Percentiles rank a stretch among this genome's conserved stretches.
Evolutionary conservation across 768 basidiomycete genomes (phyloP).

Genomic region (Sporobolomyces pararoseus): DNA sequence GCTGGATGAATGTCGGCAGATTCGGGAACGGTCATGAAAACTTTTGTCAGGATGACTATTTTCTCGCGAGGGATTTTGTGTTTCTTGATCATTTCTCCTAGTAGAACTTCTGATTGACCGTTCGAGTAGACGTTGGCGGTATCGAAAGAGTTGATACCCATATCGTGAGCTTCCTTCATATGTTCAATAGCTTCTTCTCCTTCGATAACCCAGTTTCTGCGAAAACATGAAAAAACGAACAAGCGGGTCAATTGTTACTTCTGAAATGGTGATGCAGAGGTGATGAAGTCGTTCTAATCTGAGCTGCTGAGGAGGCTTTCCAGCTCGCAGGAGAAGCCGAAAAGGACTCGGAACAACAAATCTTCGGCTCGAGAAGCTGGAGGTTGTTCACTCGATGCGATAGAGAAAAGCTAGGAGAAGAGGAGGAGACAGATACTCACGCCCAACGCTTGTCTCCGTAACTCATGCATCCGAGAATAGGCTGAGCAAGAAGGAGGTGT

Average conservation of each 20-base stretch:
- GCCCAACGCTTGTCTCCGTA: conserved; percentile 35
- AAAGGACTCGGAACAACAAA: too few species aligned
- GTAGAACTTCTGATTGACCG: conserved; percentile 62
- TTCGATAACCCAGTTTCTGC: conserved; percentile 40
- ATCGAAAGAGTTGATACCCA: conserved; percentile 33
- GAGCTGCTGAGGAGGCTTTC: too few species aligned
- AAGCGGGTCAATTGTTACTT: too few species aligned
- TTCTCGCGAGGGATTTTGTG: conserved; percentile 66
- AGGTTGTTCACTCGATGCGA: background rate
- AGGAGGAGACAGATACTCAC: background rate
- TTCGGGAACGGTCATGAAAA: conserved; percentile 30
- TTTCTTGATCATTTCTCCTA: conserved; percentile 69
- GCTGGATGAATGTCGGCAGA: conserved; percentile 14
- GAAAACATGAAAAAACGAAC: too few species aligned
- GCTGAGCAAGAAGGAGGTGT: conserved; percentile 31
- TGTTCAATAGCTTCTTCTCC: conserved; percentile 57
- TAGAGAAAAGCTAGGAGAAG: background rate
- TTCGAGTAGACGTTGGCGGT: conserved; percentile 58
- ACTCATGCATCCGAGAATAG: conserved; percentile 59
- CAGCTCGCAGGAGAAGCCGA: too few species aligned
- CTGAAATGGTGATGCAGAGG: too few species aligned
- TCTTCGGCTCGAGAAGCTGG: background rate
- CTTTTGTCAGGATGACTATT: conserved; percentile 73
- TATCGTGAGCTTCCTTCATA: conserved; percentile 60
- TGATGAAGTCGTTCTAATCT: too few species aligned